phyloP scores from a whole-genome alignment of 495 filamentous ascomycete genomes.

The Paragyromitra xinjiangensis region DNA sequence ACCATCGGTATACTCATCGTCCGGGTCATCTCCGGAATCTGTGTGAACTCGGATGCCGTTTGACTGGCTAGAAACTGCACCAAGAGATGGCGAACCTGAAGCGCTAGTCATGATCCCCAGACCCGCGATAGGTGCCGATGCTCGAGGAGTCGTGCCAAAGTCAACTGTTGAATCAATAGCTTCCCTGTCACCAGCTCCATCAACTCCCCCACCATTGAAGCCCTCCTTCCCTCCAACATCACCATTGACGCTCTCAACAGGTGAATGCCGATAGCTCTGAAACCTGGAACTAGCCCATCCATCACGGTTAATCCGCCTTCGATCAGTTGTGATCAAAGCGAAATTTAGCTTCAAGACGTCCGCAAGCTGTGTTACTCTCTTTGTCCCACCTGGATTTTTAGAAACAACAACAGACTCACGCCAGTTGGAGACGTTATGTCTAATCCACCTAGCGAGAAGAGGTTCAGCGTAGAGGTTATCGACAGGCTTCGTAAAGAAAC shows the following conservation, averaged over 20 bases:
- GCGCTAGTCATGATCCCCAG: slow-evolving; percentile 43
- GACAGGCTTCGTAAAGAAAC: slow-evolving; percentile 97
- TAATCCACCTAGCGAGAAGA: slow-evolving; percentile 94
- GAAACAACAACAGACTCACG: slow-evolving; percentile 92
- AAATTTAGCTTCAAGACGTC: slow-evolving; percentile 98
- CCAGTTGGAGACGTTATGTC: slow-evolving; percentile 85
- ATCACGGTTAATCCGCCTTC: slow-evolving; percentile 70
- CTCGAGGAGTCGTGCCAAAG: slow-evolving; percentile 50
- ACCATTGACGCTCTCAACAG: slow-evolving; percentile 56
- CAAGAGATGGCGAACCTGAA: slow-evolving; percentile 33
- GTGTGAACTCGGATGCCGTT: slow-evolving; percentile 44
- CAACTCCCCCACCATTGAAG: slow-evolving; percentile 7
- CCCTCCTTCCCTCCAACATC: slow-evolving; percentile 34
- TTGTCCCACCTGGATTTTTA: slow-evolving; percentile 97
- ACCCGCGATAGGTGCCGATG: slow-evolving; percentile 48
- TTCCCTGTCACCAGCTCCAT: slow-evolving; percentile 24
- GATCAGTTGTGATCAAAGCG: slow-evolving; percentile 93
- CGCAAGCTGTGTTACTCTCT: slow-evolving; percentile 93
- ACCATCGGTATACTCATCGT: slow-evolving; percentile 81
- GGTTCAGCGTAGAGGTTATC: slow-evolving; percentile 98
- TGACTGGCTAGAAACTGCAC: slow-evolving; percentile 25
- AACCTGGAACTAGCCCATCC: slow-evolving; percentile 60
- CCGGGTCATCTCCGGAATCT: slow-evolving; percentile 60
- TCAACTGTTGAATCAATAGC: slow-evolving; percentile 23
- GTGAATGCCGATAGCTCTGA: slow-evolving; percentile 56